Conservation (phyloP, 1,139 yeast genomes). For the Candida sp. region DNA sequence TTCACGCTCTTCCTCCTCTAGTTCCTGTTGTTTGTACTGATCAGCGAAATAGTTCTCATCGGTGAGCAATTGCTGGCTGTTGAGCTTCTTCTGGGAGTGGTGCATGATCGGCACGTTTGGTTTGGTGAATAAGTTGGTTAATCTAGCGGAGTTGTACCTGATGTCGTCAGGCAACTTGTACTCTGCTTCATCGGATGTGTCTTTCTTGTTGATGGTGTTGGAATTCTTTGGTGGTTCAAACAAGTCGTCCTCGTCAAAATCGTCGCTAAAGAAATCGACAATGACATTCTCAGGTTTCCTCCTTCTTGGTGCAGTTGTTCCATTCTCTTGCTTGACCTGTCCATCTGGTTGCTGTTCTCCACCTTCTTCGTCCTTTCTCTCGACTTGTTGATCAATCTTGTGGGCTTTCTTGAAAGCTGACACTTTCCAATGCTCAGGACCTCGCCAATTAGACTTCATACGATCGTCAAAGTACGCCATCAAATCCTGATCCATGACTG, state of each 20-base stretch:
- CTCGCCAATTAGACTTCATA: constrained; percentile 79
- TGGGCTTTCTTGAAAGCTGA: constrained; percentile 49
- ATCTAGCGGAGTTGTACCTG: constrained; percentile 69
- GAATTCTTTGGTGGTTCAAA: constrained; percentile 53
- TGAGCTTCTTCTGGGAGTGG: constrained; percentile 11
- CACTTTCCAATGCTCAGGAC: constrained; percentile 95
- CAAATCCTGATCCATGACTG: constrained; percentile 65
- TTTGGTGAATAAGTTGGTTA: constrained; percentile 72
- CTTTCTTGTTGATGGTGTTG: constrained; percentile 28
- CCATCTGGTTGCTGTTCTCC: too few relatives aligned
- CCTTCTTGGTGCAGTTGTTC: constrained; percentile 15
- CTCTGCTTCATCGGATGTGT: constrained; percentile 30
- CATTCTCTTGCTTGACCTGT: constrained; percentile 5
- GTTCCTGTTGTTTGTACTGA: constrained; percentile 51
- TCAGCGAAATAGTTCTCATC: constrained; percentile 83
- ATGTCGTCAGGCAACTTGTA: constrained; percentile 74
- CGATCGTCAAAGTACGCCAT: constrained; percentile 82
- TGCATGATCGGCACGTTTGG: constrained; percentile 51
- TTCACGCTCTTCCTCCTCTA: constrained; percentile 40
- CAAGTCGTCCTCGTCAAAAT: constrained; percentile 45
- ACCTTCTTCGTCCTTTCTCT: background rate
- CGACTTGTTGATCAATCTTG: constrained; percentile 14
- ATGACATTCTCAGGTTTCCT: constrained; percentile 36
- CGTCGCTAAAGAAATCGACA: constrained; percentile 55
- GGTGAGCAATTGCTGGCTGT: constrained; percentile 31